Evolutionary conservation across 345 rosid species (phyloP).

Genomic region (Acer negundo): DNA sequence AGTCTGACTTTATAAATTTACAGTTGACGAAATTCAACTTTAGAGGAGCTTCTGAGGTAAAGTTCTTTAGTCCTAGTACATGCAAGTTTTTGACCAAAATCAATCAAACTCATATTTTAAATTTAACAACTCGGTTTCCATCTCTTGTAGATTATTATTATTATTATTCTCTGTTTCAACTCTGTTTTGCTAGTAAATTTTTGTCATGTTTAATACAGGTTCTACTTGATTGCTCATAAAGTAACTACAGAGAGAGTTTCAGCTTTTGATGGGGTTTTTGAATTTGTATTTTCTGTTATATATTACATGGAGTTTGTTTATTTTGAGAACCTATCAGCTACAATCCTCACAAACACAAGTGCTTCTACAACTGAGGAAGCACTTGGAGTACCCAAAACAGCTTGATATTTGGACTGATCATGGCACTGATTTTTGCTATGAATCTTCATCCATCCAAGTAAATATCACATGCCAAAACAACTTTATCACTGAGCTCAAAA

Average conservation of each 20-base stretch:
- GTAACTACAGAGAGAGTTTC: conserved; percentile 3
- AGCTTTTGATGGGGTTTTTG: conserved; percentile 42
- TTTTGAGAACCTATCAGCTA: conserved; percentile 49
- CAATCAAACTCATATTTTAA: neutral
- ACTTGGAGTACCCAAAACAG: conserved; percentile 63
- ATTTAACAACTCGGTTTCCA: conserved; percentile 7
- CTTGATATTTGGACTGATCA: conserved; percentile 68
- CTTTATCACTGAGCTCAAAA: conserved; percentile 50
- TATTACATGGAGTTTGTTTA: conserved; percentile 51
- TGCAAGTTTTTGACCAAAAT: neutral
- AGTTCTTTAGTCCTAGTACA: neutral
- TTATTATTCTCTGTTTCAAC: neutral
- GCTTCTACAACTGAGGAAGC: conserved; percentile 74
- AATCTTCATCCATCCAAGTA: conserved; percentile 44
- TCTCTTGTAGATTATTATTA: neutral
- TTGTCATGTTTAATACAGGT: neutral
- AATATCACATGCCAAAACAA: conserved; percentile 66
- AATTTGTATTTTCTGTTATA: conserved; percentile 39
- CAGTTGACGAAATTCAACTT: neutral
- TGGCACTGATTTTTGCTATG: conserved; percentile 53
- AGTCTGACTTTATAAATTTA: neutral
- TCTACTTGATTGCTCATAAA: conserved; percentile 2
- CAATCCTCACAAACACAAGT: conserved; percentile 79
- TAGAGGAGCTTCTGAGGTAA: conserved; percentile 10
- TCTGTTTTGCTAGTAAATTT: neutral